Evolutionary conservation across 163 green algal genomes (phyloP).

Genomic region (Coccomyxa subellipsoidea): DNA sequence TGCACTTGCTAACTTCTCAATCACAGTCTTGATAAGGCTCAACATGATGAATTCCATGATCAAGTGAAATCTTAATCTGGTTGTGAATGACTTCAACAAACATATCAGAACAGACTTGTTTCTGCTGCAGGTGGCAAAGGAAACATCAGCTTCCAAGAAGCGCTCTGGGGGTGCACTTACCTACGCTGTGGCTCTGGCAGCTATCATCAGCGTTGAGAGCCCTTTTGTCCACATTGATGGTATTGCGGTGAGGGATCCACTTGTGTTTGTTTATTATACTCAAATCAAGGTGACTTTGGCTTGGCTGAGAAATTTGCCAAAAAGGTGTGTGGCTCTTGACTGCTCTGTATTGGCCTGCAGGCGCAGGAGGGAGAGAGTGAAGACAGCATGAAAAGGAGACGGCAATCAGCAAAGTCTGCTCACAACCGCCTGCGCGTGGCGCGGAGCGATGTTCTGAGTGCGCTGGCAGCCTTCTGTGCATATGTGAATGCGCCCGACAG

Average conservation of each 20-base stretch:
- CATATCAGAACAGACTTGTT: neutral
- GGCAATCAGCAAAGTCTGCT: constrained; percentile 26
- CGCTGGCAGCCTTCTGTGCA: constrained; percentile 69
- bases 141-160: neutral
- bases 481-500: constrained; percentile 51
- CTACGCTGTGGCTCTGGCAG: constrained; percentile 78
- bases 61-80: neutral
- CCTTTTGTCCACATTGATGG: constrained; percentile 78
- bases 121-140: neutral
- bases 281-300: no score
- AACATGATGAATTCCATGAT: neutral
- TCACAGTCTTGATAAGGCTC: no score
- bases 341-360: neutral
- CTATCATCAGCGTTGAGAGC: constrained; percentile 75
- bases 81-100: no score
- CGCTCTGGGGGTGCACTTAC: constrained; percentile 37
- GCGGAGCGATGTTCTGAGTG: constrained; percentile 68
- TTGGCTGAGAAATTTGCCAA: no score
- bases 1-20: no score
- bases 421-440: constrained; percentile 51
- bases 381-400: neutral
- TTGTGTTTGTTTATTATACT: no score
- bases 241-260: constrained; percentile 14
- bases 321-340: no score
- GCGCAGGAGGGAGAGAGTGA: constrained; percentile 20